A percentile compares a stretch with the other conserved stretches of the same genome.
Conservation (phyloP, 331 rosid species). For the Telfairia occidentalis region DNA sequence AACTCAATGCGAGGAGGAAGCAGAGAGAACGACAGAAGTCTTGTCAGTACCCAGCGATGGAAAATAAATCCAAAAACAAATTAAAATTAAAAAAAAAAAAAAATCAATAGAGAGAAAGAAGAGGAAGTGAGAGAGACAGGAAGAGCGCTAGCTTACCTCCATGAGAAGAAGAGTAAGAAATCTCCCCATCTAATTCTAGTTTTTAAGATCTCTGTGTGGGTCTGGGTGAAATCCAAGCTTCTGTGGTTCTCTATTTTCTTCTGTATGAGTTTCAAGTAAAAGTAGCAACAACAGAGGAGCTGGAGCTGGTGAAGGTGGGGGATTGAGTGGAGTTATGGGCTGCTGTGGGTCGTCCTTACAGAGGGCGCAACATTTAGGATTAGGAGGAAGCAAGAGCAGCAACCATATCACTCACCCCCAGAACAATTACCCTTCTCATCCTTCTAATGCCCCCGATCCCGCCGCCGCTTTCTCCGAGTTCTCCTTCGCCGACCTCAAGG, state of each 20-base stretch:
- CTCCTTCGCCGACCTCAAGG: constrained; percentile 52
- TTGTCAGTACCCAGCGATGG: constrained; percentile 27
- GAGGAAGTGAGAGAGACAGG: constrained; percentile 10
- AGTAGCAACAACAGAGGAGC: neutral
- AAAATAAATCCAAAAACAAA: neutral
- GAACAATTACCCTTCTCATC: constrained; percentile 12
- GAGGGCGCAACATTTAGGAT: neutral
- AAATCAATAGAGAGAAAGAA: neutral
- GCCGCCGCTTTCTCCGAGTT: constrained; percentile 37
- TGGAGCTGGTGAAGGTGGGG: constrained; percentile 19
- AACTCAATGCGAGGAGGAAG: constrained; percentile 17
- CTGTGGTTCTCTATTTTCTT: neutral
- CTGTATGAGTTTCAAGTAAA: constrained; percentile 14
- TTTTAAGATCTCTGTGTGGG: constrained; percentile 14
- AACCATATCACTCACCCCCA: neutral
- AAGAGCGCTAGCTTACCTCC: constrained; percentile 1
- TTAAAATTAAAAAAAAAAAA: neutral
- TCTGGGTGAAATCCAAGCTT: neutral
- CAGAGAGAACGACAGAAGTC: constrained; percentile 23
- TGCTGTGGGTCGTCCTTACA: constrained; percentile 39
- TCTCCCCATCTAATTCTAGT: constrained; percentile 11
- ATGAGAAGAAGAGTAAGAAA: constrained; percentile 27
- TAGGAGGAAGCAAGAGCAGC: neutral
- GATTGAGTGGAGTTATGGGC: constrained; percentile 51
- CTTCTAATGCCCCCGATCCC: constrained; percentile 31